These are phyloP conservation scores for Sparassis latifolia DNA, from an alignment of 1,284 basidiomycete species.

Conservation along the genomic window DNA sequence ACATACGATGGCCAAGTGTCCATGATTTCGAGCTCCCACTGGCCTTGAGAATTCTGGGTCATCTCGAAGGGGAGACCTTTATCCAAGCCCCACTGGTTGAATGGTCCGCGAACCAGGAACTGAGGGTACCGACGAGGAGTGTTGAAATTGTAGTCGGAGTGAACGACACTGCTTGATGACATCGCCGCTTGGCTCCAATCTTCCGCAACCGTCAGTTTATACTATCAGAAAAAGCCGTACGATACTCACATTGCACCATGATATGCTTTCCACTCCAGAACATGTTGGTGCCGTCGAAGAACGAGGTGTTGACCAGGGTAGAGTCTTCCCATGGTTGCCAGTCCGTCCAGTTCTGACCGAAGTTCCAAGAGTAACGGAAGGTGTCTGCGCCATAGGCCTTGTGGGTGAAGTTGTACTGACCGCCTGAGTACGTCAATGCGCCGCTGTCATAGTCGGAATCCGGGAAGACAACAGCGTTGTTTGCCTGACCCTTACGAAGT, in stretches of 20 bases:
- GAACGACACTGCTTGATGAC: conserved; percentile 62
- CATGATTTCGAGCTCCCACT: conserved; percentile 82
- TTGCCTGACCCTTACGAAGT: conserved; percentile 65
- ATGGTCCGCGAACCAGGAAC: conserved; percentile 78
- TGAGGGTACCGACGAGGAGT: conserved; percentile 75
- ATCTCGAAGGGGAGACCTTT: conserved; percentile 68
- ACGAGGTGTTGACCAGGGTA: conserved; percentile 53
- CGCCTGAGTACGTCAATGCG: conserved; percentile 55
- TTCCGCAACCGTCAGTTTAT: conserved; percentile 20
- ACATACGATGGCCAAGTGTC: conserved; percentile 82
- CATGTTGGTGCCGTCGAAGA: conserved; percentile 47
- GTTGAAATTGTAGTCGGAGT: conserved; percentile 67
- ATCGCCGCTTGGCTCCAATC: conserved; percentile 70
- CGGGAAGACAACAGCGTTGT: conserved; percentile 82
- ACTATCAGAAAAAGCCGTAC: not conserved
- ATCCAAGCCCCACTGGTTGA: conserved; percentile 90
- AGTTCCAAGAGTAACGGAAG: conserved; percentile 83
- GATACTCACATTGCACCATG: conserved; percentile 73
- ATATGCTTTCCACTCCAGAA: conserved; percentile 85
- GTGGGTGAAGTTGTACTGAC: conserved; percentile 72
- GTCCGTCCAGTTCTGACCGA: conserved; percentile 76
- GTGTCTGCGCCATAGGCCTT: conserved; percentile 81
- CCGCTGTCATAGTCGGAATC: conserved; percentile 67
- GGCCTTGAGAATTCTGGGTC: conserved; percentile 51
- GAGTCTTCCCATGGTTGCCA: conserved; percentile 75